Evolutionary conservation across 2,329 filamentous ascomycete species (phyloP), one percentile per base, ranked within the genome.

Genomic region (Dactylellina cionopaga): DNA sequence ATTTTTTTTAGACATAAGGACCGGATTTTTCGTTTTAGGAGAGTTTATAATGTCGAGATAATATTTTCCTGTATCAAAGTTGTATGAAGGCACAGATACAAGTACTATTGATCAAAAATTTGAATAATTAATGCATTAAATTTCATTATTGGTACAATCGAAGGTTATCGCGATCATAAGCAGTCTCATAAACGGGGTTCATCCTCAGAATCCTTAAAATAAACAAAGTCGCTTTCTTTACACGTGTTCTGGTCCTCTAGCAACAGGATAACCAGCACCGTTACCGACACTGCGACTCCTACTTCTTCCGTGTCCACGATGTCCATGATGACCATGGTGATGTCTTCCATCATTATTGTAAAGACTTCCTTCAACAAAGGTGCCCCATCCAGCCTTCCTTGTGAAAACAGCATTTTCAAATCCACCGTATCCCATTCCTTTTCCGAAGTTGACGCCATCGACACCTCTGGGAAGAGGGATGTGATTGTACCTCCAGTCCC

Each of bases 401-500:
- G 87, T 89, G 70, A 85, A 88, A 2, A 86, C 80, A 0, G 86
- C 83, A 59, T 86, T 81, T 60, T 83, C 82, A 51, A 88, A 83
- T 49, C 84, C 84, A 2, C 78, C 79, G 5, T 79, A 78, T 0
- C 80, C 81, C 3, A 65, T 74, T n/a, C 81, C 81, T 72, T 87
- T 88, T 19, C 81, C 79, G 76, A 88, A 89, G 0, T 87, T 82
- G 17, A 83, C 80, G 41, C 83, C 82, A 17, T 62, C 44, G 15
- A 68, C 55, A 3, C 75, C 75, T 15, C 88, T 84, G 75, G 86
- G 85, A 3, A 92, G 83, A 1, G 88, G 88, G 29, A 90, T 85
- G 77, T 90, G 88, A 77, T 86, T 86, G 79, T 83, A 88, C 9
- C 88, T 81, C 83, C 87, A 90, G 78, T 92, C 88, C 85, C 88